Percentiles rank a stretch among this genome's conserved stretches.
Evolutionary conservation across 352 stramenopile species (phyloP).

Genomic region (Aphanomyces cochlioides): DNA sequence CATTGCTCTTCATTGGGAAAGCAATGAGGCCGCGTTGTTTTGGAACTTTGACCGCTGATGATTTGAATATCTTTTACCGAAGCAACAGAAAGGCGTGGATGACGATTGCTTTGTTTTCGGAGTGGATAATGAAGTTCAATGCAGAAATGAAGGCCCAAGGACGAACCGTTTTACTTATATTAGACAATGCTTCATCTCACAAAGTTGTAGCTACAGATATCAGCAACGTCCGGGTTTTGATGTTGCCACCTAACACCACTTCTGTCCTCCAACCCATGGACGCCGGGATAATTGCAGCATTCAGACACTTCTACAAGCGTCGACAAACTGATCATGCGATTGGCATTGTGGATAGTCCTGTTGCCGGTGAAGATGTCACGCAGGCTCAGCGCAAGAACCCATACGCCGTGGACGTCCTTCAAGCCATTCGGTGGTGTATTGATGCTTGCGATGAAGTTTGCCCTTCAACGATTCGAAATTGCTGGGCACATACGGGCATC

Average conservation of each 20-base stretch:
- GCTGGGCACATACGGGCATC: slow-evolving; percentile 2
- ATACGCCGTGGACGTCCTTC: slow-evolving; percentile 9
- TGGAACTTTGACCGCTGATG: background rate
- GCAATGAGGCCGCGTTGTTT: slow-evolving; percentile 1
- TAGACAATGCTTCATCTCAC: slow-evolving; percentile 14
- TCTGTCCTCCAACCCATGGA: slow-evolving; percentile 13
- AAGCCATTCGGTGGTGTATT: background rate
- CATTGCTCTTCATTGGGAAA: slow-evolving; percentile 13
- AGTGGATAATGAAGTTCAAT: slow-evolving; percentile 1
- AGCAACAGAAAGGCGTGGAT: slow-evolving; percentile 7
- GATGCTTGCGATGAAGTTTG: slow-evolving; percentile 6
- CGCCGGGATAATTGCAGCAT: slow-evolving; percentile 6
- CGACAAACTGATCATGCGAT: slow-evolving; percentile 9
- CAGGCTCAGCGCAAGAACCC: background rate
- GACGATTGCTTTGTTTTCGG: slow-evolving; percentile 9
- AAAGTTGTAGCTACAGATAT: background rate
- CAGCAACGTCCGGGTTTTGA: slow-evolving; percentile 6
- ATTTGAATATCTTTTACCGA: slow-evolving; percentile 2
- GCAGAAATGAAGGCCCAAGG: background rate
- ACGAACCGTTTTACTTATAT: slow-evolving; percentile 3
- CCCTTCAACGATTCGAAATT: slow-evolving; percentile 16
- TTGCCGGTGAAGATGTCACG: background rate
- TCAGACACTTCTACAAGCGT: slow-evolving; percentile 9
- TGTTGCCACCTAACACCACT: slow-evolving; percentile 11
- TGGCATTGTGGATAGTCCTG: slow-evolving; percentile 2